Conservation (phyloP, 768 basidiomycete species). For the Lactarius sanguifluus region DNA sequence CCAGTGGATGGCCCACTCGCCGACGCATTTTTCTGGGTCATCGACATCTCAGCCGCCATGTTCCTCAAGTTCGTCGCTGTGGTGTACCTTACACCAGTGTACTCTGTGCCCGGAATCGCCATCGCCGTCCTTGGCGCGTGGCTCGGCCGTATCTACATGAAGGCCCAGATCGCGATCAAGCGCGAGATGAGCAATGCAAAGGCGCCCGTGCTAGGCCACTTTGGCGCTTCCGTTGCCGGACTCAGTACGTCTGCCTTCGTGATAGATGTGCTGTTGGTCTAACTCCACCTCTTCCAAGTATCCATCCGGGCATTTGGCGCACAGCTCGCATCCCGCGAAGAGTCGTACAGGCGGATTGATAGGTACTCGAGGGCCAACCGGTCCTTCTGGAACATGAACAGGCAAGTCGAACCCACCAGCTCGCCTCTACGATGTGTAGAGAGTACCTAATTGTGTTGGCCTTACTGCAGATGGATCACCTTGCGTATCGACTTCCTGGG, state of each 20-base stretch:
- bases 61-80: slow-evolving; percentile 41
- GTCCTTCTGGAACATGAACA: slow-evolving; percentile 49
- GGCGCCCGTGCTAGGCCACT: no score
- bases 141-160: slow-evolving; percentile 52
- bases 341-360: slow-evolving; percentile 49
- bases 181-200: no score
- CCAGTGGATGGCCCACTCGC: no score
- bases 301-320: slow-evolving; percentile 60
- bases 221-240: no score
- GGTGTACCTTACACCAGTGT: slow-evolving; percentile 41
- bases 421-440: not conserved
- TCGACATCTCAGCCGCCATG: slow-evolving; percentile 37
- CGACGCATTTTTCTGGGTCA: no score
- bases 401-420: slow-evolving; percentile 32
- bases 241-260: no score
- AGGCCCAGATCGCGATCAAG: slow-evolving; percentile 57
- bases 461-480: slow-evolving; percentile 43
- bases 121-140: slow-evolving; percentile 42
- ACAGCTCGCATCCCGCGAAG: slow-evolving; percentile 42
- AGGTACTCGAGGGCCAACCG: slow-evolving; percentile 43
- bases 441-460: not conserved
- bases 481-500: slow-evolving; percentile 57
- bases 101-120: slow-evolving; percentile 41
- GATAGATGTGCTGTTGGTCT: no score
- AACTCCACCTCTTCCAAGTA: no score